Conservation (phyloP, 345 rosid species). For the Euclidium syriacum region DNA sequence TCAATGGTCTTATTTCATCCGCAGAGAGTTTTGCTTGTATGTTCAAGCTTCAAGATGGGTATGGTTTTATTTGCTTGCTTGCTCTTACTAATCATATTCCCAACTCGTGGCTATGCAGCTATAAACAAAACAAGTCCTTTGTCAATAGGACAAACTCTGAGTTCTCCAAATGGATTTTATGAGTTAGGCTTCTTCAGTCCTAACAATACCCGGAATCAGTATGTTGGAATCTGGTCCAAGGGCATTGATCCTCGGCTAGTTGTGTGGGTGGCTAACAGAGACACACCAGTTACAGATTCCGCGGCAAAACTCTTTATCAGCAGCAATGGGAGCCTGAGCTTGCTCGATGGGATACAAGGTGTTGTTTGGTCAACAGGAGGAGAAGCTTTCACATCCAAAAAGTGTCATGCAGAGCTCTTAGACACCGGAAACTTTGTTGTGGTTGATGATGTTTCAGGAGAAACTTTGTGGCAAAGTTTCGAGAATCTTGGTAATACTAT, state of each 20-base stretch:
- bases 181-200: constrained; percentile 21
- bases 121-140: background rate
- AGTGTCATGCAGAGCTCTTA: background rate
- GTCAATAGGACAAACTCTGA: background rate
- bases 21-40: no score
- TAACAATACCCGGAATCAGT: background rate
- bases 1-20: no score
- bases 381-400: background rate
- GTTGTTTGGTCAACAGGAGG: background rate
- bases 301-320: background rate
- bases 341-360: background rate
- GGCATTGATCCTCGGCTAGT: background rate
- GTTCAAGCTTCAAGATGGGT: no score
- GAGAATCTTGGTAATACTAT: background rate
- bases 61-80: no score
- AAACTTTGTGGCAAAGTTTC: background rate
- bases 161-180: background rate
- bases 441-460: background rate
- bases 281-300: background rate
- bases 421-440: background rate
- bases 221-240: constrained; percentile 35
- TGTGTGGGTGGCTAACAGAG: constrained; percentile 24
- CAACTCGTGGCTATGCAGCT: background rate
- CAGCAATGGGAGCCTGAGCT: background rate
- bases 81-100: no score